Conservation (phyloP, 768 basidiomycete species). For the Tulasnella sp. region DNA sequence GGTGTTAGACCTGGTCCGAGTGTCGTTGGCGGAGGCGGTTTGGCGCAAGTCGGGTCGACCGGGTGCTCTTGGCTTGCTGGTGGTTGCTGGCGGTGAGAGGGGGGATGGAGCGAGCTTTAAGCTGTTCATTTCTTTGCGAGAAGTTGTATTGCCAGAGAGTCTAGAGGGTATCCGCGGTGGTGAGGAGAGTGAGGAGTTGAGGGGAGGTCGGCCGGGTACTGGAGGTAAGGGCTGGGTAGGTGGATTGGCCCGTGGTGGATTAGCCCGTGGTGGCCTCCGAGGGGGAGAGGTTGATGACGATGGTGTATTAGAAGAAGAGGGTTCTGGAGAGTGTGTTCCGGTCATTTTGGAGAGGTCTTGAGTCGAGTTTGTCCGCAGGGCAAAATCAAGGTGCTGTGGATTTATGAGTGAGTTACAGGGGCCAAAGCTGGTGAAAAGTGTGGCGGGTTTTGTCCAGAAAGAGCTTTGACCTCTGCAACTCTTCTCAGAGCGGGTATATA, state of each 20-base stretch:
- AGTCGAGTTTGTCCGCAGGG: background rate
- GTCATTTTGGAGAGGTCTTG: background rate
- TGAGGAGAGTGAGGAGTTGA: background rate
- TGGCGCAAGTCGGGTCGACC: background rate
- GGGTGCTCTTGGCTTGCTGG: background rate
- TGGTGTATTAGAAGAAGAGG: background rate
- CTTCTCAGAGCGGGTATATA: conserved; percentile 6
- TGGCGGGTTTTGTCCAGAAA: background rate
- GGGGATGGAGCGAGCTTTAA: background rate
- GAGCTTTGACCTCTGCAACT: background rate
- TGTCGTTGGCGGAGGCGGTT: background rate
- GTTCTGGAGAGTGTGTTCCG: background rate
- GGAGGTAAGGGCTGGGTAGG: background rate
- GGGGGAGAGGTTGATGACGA: background rate
- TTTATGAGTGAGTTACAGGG: background rate
- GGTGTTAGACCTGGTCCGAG: background rate
- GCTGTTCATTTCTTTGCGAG: background rate
- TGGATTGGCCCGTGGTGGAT: background rate
- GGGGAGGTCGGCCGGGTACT: background rate
- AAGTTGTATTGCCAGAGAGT: background rate
- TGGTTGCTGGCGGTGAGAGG: background rate
- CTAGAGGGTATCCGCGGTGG: background rate
- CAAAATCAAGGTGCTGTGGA: background rate
- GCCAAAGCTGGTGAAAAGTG: background rate
- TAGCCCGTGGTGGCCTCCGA: background rate